A percentile compares a stretch with the other conserved stretches of the same genome.
phyloP scores from a whole-genome alignment of 2,329 filamentous ascomycete species.

The Ambrosiella beaveri region DNA sequence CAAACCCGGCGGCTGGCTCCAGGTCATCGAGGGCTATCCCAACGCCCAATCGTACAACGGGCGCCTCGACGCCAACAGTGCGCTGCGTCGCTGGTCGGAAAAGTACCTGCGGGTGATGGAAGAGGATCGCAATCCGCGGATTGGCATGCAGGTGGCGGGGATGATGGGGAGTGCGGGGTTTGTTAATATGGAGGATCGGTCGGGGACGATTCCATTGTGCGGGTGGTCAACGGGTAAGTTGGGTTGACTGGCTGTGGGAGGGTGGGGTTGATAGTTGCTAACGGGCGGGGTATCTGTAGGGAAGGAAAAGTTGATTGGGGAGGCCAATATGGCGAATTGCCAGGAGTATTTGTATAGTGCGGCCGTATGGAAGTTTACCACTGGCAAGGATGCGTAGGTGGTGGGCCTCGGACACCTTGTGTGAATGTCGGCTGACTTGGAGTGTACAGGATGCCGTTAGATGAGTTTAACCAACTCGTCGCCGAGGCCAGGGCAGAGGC shows the following conservation, averaged over 20 bases:
- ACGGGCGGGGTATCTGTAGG: neutral
- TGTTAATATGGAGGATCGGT: slow-evolving; percentile 45
- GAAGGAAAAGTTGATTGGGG: slow-evolving; percentile 20
- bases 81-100: slow-evolving; percentile 49
- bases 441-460: slow-evolving; percentile 33
- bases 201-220: slow-evolving; percentile 52
- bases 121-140: slow-evolving; percentile 47
- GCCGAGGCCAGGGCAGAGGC: slow-evolving; percentile 38
- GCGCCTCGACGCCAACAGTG: slow-evolving; percentile 17
- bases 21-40: slow-evolving; percentile 76
- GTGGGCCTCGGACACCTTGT: neutral
- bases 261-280: no score
- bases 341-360: slow-evolving; percentile 1
- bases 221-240: slow-evolving; percentile 48
- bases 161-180: slow-evolving; percentile 48
- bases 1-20: slow-evolving; percentile 65
- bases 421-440: neutral
- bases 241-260: neutral
- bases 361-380: slow-evolving; percentile 3
- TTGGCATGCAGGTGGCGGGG: slow-evolving; percentile 40
- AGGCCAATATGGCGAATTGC: slow-evolving; percentile 35
- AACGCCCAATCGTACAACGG: slow-evolving; percentile 78
- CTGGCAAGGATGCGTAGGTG: slow-evolving; percentile 22
- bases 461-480: slow-evolving; percentile 40
- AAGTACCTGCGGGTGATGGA: slow-evolving; percentile 45